phyloP scores from a whole-genome alignment of 2,329 filamentous ascomycete species.

The Neofusicoccum laricinum region DNA sequence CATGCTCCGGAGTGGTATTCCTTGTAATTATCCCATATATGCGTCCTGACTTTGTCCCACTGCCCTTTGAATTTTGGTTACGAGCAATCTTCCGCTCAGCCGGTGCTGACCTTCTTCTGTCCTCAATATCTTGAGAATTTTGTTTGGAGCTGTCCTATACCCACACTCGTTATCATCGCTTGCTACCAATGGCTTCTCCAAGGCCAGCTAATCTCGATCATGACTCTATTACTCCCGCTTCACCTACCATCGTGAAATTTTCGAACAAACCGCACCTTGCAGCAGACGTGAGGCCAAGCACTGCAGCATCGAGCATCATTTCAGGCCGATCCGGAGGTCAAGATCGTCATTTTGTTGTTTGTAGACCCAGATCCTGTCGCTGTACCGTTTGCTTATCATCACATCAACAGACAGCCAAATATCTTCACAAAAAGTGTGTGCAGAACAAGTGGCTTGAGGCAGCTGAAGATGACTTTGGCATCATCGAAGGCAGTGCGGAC shows the following conservation, averaged over 20 bases:
- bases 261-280: not conserved
- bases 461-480: conserved; percentile 27
- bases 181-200: not conserved
- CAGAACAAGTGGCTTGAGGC: conserved; percentile 30
- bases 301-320: conserved; percentile 23
- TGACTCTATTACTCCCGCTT: not conserved
- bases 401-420: conserved; percentile 27
- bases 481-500: conserved; percentile 23
- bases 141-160: not conserved
- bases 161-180: not conserved
- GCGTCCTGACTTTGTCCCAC: not conserved
- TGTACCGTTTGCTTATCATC: not conserved
- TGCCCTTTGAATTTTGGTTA: not conserved
- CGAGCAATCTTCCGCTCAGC: not conserved
- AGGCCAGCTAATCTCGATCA: not conserved
- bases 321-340: conserved; percentile 23
- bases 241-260: not conserved
- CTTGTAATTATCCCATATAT: not conserved
- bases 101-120: not conserved
- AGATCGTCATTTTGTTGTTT: conserved; percentile 25
- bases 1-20: not conserved
- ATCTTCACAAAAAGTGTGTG: conserved; percentile 26
- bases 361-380: not conserved
- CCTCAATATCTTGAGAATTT: not conserved
- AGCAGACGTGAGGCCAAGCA: conserved; percentile 20